phyloP scores from a whole-genome alignment of 257 asterid genomes.

The Solanum raphanifolium region DNA sequence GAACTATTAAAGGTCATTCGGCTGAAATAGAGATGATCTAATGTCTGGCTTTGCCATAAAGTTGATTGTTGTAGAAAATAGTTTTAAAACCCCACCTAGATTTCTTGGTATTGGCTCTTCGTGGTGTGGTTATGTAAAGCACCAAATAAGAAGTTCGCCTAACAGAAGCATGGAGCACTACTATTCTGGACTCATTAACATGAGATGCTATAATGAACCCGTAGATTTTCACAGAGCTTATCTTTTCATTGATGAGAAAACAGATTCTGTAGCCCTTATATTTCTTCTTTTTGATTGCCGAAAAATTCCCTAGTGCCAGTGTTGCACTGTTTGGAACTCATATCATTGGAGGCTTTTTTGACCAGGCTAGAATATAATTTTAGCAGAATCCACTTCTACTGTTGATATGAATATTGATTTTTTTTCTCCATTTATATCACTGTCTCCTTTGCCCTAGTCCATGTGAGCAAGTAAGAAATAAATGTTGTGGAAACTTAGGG shows the following conservation, averaged over 20 bases:
- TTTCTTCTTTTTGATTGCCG: background rate
- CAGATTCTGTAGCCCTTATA: background rate
- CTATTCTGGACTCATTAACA: background rate
- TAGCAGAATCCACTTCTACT: background rate
- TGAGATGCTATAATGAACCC: background rate
- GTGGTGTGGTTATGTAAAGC: background rate
- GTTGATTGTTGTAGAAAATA: background rate
- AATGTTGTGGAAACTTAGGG: background rate
- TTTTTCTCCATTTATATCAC: background rate
- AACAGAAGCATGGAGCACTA: background rate
- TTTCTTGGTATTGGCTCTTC: background rate
- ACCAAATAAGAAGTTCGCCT: background rate
- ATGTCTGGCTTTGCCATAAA: background rate
- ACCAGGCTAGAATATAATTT: background rate
- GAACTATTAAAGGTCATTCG: background rate
- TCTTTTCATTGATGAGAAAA: background rate
- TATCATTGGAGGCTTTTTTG: background rate
- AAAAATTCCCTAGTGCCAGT: background rate
- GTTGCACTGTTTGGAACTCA: background rate
- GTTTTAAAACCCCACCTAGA: background rate
- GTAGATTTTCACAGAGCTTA: background rate
- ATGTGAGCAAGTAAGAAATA: background rate
- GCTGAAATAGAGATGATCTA: background rate
- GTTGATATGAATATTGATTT: background rate
- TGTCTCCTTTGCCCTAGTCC: background rate